phyloP scores from a whole-genome alignment of 148 eudicot species.

The Amaranthus palmeri region DNA sequence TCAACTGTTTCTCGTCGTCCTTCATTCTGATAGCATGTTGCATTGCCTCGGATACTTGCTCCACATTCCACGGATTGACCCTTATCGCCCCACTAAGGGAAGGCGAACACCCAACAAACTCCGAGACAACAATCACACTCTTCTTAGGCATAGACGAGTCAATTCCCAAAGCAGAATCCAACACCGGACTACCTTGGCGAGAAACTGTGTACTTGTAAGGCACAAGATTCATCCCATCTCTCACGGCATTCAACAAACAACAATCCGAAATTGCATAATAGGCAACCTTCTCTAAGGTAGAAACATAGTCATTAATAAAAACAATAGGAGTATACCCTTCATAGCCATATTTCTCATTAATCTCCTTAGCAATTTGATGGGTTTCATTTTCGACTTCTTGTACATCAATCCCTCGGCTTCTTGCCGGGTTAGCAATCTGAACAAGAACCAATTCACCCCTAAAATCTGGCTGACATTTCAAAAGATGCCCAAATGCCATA shows the following conservation, averaged over 20 bases:
- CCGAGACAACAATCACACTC: slow-evolving; percentile 74
- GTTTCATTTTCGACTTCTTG: slow-evolving; percentile 54
- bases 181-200: slow-evolving; percentile 50
- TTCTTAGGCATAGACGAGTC: slow-evolving; percentile 27
- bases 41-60: slow-evolving; percentile 57
- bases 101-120: slow-evolving; percentile 84
- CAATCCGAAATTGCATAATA: slow-evolving; percentile 70
- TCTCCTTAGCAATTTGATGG: slow-evolving; percentile 34
- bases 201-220: slow-evolving; percentile 69
- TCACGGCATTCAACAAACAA: slow-evolving; percentile 71
- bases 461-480: slow-evolving; percentile 37
- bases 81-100: slow-evolving; percentile 86
- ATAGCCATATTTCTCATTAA: slow-evolving; percentile 48
- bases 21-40: slow-evolving; percentile 43
- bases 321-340: slow-evolving; percentile 69
- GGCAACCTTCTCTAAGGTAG: slow-evolving; percentile 61
- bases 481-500: slow-evolving; percentile 53
- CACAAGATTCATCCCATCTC: slow-evolving; percentile 90
- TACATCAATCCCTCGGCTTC: slow-evolving; percentile 75
- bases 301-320: slow-evolving; percentile 48
- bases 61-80: slow-evolving; percentile 83
- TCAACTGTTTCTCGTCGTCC: slow-evolving; percentile 49
- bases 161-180: slow-evolving; percentile 42
- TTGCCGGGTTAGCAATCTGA: slow-evolving; percentile 68
- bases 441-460: slow-evolving; percentile 68